Evolutionary conservation across 306 rosid species (phyloP).

Genomic region (Sesbania bispinosa): DNA sequence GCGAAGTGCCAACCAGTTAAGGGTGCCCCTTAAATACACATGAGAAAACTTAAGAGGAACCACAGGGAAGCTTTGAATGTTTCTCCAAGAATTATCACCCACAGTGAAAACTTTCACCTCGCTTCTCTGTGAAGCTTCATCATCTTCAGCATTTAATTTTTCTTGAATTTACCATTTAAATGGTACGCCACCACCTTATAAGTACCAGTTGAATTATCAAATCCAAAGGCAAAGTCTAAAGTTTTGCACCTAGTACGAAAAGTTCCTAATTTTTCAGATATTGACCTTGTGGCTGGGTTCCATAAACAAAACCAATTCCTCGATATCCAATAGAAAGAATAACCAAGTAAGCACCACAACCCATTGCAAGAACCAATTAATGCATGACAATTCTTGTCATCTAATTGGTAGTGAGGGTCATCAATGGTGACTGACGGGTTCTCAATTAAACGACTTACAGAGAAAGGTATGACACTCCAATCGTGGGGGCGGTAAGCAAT

Average conservation of each 20-base stretch:
- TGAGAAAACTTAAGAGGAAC: neutral
- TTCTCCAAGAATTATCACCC: neutral
- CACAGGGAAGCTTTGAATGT: neutral
- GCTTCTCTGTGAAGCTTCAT: neutral
- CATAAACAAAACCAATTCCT: neutral
- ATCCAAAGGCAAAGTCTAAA: neutral
- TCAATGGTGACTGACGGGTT: too few species aligned
- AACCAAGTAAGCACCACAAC: too few species aligned
- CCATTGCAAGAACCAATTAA: neutral
- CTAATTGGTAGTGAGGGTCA: too few species aligned
- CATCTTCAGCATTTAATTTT: too few species aligned
- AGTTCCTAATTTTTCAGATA: neutral
- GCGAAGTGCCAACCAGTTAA: neutral
- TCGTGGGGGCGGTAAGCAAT: too few species aligned
- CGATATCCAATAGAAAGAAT: accelerated
- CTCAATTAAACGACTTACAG: too few species aligned
- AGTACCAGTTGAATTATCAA: neutral
- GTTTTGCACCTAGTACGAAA: too few species aligned
- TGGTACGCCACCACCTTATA: neutral
- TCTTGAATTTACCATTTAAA: too few species aligned
- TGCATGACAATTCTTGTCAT: too few species aligned
- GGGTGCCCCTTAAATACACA: neutral
- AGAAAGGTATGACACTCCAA: too few species aligned
- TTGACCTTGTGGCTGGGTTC: neutral
- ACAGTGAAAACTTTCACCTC: neutral